Percentiles rank a stretch among this genome's conserved stretches.
Evolutionary conservation across 768 basidiomycete species (phyloP).

Genomic region (Xerocomellus amylosporus): DNA sequence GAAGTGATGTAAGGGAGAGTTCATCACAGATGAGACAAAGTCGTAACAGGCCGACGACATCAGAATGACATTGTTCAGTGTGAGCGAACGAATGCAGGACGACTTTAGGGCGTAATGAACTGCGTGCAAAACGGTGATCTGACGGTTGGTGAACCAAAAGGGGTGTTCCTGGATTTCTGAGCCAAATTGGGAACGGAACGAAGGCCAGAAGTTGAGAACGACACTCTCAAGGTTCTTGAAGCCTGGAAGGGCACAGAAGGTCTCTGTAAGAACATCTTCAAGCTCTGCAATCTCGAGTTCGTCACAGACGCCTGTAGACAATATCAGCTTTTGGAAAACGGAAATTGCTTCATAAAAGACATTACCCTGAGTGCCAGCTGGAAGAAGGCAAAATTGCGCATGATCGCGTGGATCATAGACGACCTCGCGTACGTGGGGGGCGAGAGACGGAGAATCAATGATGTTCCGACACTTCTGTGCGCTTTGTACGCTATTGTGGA

Average conservation of each 20-base stretch:
- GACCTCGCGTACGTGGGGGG: slow-evolving; percentile 25
- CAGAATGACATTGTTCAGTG: slow-evolving; percentile 26
- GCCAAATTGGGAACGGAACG: slow-evolving; percentile 24
- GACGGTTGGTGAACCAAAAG: slow-evolving; percentile 33
- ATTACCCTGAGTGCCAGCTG: slow-evolving; percentile 13
- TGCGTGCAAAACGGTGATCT: slow-evolving; percentile 24
- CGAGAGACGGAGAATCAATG: slow-evolving; percentile 21
- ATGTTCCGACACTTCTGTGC: slow-evolving; percentile 24
- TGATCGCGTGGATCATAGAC: slow-evolving; percentile 31
- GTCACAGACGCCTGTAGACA: slow-evolving; percentile 18
- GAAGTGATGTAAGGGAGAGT: slow-evolving; percentile 30
- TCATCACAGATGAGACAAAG: slow-evolving; percentile 23
- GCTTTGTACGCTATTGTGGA: slow-evolving; percentile 28
- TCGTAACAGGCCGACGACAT: slow-evolving; percentile 27
- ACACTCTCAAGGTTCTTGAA: slow-evolving; percentile 23
- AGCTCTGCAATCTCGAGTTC: slow-evolving; percentile 33
- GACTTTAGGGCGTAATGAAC: slow-evolving; percentile 24
- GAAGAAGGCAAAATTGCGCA: slow-evolving; percentile 23
- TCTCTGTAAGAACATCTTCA: slow-evolving; percentile 28
- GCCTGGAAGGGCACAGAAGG: slow-evolving; percentile 19
- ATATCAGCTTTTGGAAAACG: neutral
- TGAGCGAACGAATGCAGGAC: slow-evolving; percentile 20
- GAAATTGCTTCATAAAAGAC: neutral
- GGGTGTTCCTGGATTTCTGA: slow-evolving; percentile 27
- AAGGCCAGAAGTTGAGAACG: slow-evolving; percentile 32